phyloP scores from a whole-genome alignment of 352 stramenopile species.

The Pythium biforme region DNA sequence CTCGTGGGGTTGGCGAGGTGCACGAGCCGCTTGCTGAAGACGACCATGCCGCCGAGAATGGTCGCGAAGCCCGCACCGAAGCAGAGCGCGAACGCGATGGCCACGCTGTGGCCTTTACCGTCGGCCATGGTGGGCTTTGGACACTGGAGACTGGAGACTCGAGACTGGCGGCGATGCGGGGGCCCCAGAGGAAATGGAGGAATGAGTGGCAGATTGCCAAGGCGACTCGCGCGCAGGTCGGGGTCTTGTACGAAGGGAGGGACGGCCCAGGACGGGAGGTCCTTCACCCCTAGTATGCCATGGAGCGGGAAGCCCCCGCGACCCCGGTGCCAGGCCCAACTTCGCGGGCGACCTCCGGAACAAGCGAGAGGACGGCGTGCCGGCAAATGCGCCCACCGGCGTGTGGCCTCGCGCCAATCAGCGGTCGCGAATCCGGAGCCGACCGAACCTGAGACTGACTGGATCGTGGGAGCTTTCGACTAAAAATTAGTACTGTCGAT shows the following conservation, averaged over 20 bases:
- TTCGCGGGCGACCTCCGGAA: background rate
- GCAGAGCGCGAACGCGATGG: constrained; percentile 39
- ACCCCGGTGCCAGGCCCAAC: no score
- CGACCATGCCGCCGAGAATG: constrained; percentile 40
- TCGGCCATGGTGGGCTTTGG: background rate
- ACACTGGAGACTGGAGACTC: background rate
- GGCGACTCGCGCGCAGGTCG: no score
- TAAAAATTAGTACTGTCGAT: no score
- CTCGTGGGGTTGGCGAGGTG: constrained; percentile 36
- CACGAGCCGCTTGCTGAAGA: constrained; percentile 44
- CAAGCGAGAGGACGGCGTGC: background rate
- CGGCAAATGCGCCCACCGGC: background rate
- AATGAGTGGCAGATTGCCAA: no score
- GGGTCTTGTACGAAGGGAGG: no score
- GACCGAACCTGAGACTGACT: no score
- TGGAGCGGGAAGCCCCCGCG: no score
- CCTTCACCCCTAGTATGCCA: no score
- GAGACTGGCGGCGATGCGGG: background rate
- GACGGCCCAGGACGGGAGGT: no score
- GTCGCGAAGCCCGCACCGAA: constrained; percentile 46
- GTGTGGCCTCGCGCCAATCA: background rate
- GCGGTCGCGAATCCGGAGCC: background rate
- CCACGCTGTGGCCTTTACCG: constrained; percentile 12
- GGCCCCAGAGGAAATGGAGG: background rate
- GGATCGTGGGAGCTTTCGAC: no score